Conservation (phyloP, 2,329 filamentous ascomycete species). For the Malbranchea zuffiana region DNA sequence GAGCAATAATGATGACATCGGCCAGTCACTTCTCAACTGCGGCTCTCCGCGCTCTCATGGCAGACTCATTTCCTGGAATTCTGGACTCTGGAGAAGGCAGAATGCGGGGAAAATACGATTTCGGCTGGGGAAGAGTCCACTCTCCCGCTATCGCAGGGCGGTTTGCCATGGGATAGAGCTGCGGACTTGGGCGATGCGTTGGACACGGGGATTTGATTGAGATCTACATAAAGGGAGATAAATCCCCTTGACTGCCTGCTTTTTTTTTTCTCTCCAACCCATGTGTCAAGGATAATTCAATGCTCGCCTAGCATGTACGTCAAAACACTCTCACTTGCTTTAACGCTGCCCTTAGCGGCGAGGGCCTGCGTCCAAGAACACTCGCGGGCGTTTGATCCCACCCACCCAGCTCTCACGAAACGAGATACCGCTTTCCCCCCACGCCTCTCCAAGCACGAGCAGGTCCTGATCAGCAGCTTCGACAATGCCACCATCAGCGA, state of each 20-base stretch:
- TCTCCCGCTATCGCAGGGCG: no score
- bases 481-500: slow-evolving; percentile 19
- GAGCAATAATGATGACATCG: no score
- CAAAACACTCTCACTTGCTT: slow-evolving; percentile 9
- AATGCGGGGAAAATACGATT: no score
- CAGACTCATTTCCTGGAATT: no score
- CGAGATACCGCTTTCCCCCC: slow-evolving; percentile 18
- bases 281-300: neutral
- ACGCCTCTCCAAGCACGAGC: slow-evolving; percentile 20
- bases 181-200: no score
- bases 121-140: no score
- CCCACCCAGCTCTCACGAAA: slow-evolving; percentile 15
- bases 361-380: slow-evolving; percentile 13
- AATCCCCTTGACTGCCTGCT: neutral
- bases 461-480: slow-evolving; percentile 21
- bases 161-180: no score
- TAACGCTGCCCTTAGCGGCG: slow-evolving; percentile 12
- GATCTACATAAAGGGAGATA: neutral
- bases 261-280: neutral
- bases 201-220: neutral
- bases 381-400: slow-evolving; percentile 9
- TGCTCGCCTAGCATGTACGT: slow-evolving; percentile 10
- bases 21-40: no score
- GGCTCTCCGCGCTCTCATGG: no score
- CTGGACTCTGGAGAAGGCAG: no score